Evolutionary conservation across 129 eudicot genomes (phyloP).

Genomic region (Arctium minus): DNA sequence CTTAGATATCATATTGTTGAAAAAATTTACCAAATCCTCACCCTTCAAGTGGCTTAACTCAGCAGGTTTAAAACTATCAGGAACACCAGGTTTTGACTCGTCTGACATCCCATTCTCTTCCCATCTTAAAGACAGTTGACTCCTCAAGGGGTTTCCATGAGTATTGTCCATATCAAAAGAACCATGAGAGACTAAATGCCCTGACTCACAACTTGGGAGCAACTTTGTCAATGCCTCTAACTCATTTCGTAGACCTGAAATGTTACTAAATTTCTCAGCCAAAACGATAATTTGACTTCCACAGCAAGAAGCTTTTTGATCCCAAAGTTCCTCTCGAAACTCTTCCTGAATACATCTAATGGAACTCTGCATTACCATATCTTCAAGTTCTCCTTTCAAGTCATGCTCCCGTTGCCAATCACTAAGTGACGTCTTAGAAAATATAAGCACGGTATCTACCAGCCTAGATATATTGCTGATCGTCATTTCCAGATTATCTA

Average conservation of each 20-base stretch:
- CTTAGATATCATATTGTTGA: conserved; percentile 37
- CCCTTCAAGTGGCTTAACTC: conserved; percentile 49
- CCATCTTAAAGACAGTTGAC: conserved; percentile 35
- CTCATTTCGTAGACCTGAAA: conserved; percentile 49
- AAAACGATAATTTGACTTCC: conserved; percentile 36
- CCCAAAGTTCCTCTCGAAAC: conserved; percentile 38
- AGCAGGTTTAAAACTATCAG: conserved; percentile 57
- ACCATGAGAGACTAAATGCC: conserved; percentile 51
- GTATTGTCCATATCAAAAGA: conserved; percentile 55
- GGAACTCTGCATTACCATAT: conserved; percentile 43
- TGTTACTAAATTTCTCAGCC: conserved; percentile 49
- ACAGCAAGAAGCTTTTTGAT: conserved; percentile 17
- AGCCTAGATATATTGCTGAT: conserved; percentile 39
- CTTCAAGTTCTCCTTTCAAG: conserved; percentile 47
- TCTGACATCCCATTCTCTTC: conserved; percentile 60
- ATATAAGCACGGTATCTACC: conserved; percentile 38
- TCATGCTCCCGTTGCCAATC: conserved; percentile 43
- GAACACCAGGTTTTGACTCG: conserved; percentile 32
- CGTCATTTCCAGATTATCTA: conserved; percentile 38
- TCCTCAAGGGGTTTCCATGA: conserved; percentile 44
- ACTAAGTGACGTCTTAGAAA: conserved; percentile 31
- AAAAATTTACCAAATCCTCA: conserved; percentile 46
- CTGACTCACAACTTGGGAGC: conserved; percentile 46
- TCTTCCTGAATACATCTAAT: conserved; percentile 40
- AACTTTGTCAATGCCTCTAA: conserved; percentile 57